Conservation (phyloP, 345 rosid species). For the Boechera retrofracta region DNA sequence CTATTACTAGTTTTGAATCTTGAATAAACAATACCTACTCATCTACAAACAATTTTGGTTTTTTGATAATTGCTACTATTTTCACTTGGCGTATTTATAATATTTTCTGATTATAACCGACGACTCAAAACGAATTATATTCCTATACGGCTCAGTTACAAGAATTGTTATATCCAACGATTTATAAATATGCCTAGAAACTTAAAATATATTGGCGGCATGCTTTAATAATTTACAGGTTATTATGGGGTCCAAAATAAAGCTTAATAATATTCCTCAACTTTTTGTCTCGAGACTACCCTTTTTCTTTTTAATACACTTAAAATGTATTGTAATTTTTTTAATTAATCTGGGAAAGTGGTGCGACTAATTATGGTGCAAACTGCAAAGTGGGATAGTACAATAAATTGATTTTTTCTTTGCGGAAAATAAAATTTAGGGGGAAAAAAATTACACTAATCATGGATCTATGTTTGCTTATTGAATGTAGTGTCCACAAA, state of each 20-base stretch:
- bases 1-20: slow-evolving; percentile 12
- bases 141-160: background rate
- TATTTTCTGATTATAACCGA: background rate
- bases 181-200: background rate
- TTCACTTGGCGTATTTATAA: slow-evolving; percentile 6
- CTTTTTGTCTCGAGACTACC: slow-evolving; percentile 43
- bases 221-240: slow-evolving; percentile 43
- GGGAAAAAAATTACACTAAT: background rate
- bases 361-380: slow-evolving; percentile 42
- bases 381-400: slow-evolving; percentile 17
- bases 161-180: slow-evolving; percentile 6
- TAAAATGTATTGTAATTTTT: background rate
- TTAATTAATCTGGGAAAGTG: slow-evolving; percentile 11
- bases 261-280: slow-evolving; percentile 47
- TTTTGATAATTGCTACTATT: background rate
- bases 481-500: background rate
- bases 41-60: background rate
- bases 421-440: background rate
- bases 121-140: background rate
- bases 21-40: slow-evolving; percentile 17
- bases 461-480: slow-evolving; percentile 19
- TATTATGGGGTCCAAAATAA: slow-evolving; percentile 46
- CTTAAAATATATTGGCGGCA: slow-evolving; percentile 30
- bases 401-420: slow-evolving; percentile 1
- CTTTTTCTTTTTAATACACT: slow-evolving; percentile 27